Evolutionary conservation across 75 land plant species (phyloP), one percentile per base, ranked within the genome.

Genomic region (Pinus albicaulis): DNA sequence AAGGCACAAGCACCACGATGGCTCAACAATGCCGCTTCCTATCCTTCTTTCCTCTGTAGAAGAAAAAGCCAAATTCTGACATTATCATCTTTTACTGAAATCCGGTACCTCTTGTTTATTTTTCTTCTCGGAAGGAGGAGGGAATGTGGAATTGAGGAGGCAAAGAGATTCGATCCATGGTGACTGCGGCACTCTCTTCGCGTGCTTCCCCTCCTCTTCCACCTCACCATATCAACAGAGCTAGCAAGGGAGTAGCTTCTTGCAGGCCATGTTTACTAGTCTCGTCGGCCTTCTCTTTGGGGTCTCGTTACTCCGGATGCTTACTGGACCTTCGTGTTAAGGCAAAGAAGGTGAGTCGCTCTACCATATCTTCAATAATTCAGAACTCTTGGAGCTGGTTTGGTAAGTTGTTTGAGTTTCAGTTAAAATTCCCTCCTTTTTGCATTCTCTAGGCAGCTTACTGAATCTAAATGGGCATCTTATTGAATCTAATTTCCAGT

Each of bases 101-200:
- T 48, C 11, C 53, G 12, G 53, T 48, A 48, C 12, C 53, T 10
- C 53, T 1, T 10, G 11, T 10, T 48, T 10, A 11, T 10, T 48
- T 48, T 48, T 10, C 53, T 48, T 48, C 53, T 48, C 53, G 53
- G 12, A 48, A 3, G 53, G 2, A 48, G 53, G 53, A 48, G 12
- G 53, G 53, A 48, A 48, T 48, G 53, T 48, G 53, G 53, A 48
- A 48, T 48, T 48, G 11, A 48, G 53, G 34, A 63, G 31, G 31
- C 31, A 26, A 25, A 26, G 66, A 31, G 60, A 22, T 22, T 59
- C 41, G n/a, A 64, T 64, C 68, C 68, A 64, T 64, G 68, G 68
- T 64, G 68, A 64, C 68, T 64, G 68, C 68, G 7, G 26, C 68
- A 36, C 38, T 64, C 68, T 64, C 68, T 16, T 64, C 53, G 53